Evolutionary conservation across 2,329 filamentous ascomycete genomes (phyloP).

Genomic region (Ophiostoma australiae): DNA sequence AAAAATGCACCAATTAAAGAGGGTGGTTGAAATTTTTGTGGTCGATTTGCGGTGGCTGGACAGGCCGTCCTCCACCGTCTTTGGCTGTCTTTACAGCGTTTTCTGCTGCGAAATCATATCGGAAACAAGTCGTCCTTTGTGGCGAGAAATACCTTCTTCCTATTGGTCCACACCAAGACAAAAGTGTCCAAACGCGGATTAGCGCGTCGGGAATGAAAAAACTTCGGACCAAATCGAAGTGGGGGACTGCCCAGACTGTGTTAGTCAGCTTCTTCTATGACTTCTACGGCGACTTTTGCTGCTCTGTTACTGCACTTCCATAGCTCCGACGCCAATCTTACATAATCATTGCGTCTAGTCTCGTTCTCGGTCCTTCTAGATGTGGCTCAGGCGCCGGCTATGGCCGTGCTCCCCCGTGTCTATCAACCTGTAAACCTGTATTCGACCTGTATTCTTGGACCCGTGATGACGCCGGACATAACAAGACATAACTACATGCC

Average conservation of each 20-base stretch:
- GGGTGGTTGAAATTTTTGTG: conserved; percentile 6
- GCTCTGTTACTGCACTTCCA: background rate
- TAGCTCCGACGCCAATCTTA: background rate
- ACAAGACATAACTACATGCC: background rate
- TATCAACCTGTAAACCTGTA: background rate
- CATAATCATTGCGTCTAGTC: background rate
- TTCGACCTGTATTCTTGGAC: background rate
- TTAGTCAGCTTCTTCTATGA: background rate
- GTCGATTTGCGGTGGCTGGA: background rate
- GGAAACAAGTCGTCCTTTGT: background rate
- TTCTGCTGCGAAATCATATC: background rate
- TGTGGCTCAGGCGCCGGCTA: background rate
- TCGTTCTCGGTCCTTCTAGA: conserved; percentile 7
- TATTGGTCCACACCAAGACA: background rate
- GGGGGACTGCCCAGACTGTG: background rate
- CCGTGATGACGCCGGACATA: background rate
- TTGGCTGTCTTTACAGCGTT: background rate
- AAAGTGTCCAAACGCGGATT: background rate
- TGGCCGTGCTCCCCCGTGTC: background rate
- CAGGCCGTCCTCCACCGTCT: background rate
- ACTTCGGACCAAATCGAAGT: conserved; percentile 7
- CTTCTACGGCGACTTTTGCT: background rate
- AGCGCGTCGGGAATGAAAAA: conserved; percentile 3
- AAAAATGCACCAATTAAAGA: background rate
- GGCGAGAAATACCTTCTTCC: conserved; percentile 6